These are phyloP conservation scores for Mucor sp. DNA, from an alignment of 371 early-diverging fungal species.

Conservation along the genomic window DNA sequence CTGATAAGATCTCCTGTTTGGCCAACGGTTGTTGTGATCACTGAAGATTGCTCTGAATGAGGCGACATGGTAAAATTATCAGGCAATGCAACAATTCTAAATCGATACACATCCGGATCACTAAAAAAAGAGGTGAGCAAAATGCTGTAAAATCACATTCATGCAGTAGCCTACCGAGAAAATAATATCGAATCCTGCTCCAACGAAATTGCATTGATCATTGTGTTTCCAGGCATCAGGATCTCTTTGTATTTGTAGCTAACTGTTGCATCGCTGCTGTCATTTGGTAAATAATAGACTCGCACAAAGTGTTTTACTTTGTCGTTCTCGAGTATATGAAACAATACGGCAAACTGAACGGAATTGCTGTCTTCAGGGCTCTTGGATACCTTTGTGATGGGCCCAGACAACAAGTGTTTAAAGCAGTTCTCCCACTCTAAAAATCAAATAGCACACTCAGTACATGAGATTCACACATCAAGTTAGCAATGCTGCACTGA, in stretches of 20 bases:
- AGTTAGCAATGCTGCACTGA: background rate
- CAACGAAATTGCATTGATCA: constrained; percentile 35
- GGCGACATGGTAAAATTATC: constrained; percentile 23
- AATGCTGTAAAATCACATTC: background rate
- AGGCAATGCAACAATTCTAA: constrained; percentile 35
- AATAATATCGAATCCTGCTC: constrained; percentile 38
- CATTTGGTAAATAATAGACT: constrained; percentile 33
- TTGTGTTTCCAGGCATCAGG: constrained; percentile 39
- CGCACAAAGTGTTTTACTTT: constrained; percentile 32
- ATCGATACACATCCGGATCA: constrained; percentile 46
- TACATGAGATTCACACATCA: background rate
- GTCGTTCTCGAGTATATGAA: constrained; percentile 39
- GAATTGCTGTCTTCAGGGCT: constrained; percentile 10
- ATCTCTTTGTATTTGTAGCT: constrained; percentile 38
- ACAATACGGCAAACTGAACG: constrained; percentile 37
- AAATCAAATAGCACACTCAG: background rate
- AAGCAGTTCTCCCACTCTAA: constrained; percentile 32
- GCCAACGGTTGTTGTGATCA: constrained; percentile 7
- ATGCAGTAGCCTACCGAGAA: constrained; percentile 32
- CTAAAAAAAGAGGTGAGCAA: constrained; percentile 13
- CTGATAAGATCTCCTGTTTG: constrained; percentile 25
- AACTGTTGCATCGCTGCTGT: background rate
- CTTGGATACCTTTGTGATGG: constrained; percentile 25
- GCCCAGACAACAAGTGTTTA: constrained; percentile 34
- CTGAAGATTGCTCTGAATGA: constrained; percentile 24